Evolutionary conservation across 805 yeast genomes (phyloP).

Genomic region (Candida argentea): DNA sequence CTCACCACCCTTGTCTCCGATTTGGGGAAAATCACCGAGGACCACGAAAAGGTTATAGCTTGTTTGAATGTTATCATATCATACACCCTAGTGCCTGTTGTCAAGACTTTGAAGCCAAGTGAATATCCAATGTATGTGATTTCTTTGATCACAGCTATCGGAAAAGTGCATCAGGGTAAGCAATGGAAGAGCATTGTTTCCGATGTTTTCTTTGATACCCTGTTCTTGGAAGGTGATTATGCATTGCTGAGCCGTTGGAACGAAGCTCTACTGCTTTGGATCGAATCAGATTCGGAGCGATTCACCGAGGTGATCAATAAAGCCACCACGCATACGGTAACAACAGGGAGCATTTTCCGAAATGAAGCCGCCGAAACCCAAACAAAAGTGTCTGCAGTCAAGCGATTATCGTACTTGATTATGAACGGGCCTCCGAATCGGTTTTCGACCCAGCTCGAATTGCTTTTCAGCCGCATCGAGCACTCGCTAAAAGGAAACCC

Average conservation of each 20-base stretch:
- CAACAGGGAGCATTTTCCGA: conserved; percentile 59
- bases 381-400: conserved; percentile 41
- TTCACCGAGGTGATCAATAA: conserved; percentile 36
- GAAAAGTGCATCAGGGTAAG: conserved; percentile 29
- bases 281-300: conserved; percentile 50
- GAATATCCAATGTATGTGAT: conserved; percentile 33
- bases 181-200: conserved; percentile 54
- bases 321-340: conserved; percentile 29
- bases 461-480: conserved; percentile 26
- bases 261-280: conserved; percentile 51
- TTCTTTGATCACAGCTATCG: conserved; percentile 32
- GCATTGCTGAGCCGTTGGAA: conserved; percentile 37
- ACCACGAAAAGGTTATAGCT: conserved; percentile 48
- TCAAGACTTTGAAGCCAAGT: conserved; percentile 33
- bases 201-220: conserved; percentile 55
- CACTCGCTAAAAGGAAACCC: conserved; percentile 20
- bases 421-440: conserved; percentile 53
- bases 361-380: conserved; percentile 54
- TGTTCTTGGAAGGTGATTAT: conserved; percentile 36
- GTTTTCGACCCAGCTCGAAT: conserved; percentile 42
- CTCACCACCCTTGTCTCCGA: conserved; percentile 20
- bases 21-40: conserved; percentile 37
- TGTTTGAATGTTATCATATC: conserved; percentile 43
- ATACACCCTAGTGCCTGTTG: conserved; percentile 42
- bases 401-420: conserved; percentile 54